These are phyloP conservation scores for Pisolithus microcarpus DNA, from an alignment of 768 basidiomycete genomes.

Conservation along the genomic window DNA sequence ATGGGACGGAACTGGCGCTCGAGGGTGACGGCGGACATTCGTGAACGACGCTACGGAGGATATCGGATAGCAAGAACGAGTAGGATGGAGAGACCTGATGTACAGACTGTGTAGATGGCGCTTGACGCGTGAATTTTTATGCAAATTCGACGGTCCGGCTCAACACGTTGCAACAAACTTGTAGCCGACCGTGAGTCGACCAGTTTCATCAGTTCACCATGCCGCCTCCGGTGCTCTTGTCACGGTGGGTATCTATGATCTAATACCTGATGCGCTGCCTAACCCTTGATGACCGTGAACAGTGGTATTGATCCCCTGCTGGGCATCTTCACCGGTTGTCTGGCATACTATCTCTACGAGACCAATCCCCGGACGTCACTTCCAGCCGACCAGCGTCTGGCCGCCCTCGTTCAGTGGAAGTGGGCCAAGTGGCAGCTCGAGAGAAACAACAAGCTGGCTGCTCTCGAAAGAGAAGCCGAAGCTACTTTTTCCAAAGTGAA, in stretches of 20 bases:
- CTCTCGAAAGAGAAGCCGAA: conserved; percentile 3
- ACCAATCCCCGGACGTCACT: conserved; percentile 69
- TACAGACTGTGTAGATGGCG: not conserved
- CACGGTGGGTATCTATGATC: conserved; percentile 20
- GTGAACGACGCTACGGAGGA: conserved; percentile 3
- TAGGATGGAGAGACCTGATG: not conserved
- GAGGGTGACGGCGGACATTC: conserved; percentile 50
- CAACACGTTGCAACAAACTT: not conserved
- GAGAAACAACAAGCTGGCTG: conserved; percentile 6
- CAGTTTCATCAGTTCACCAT: conserved; percentile 22
- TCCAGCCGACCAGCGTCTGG: conserved; percentile 47
- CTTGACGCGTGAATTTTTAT: conserved; percentile 21
- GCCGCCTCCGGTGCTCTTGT: conserved; percentile 35
- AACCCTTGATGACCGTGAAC: not conserved
- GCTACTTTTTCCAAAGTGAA: not conserved
- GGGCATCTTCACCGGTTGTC: conserved; percentile 68
- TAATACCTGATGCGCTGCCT: not conserved
- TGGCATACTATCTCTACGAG: conserved; percentile 78
- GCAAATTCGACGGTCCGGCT: conserved; percentile 3
- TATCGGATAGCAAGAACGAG: conserved; percentile 4
- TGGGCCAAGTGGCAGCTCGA: conserved; percentile 36
- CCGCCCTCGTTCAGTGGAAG: conserved; percentile 60
- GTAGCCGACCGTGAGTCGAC: conserved; percentile 19
- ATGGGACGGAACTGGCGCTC: conserved; percentile 83
- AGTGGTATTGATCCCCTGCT: conserved; percentile 67